Evolutionary conservation across 2,329 filamentous ascomycete genomes (phyloP).

Genomic region (Fusarium sp.): DNA sequence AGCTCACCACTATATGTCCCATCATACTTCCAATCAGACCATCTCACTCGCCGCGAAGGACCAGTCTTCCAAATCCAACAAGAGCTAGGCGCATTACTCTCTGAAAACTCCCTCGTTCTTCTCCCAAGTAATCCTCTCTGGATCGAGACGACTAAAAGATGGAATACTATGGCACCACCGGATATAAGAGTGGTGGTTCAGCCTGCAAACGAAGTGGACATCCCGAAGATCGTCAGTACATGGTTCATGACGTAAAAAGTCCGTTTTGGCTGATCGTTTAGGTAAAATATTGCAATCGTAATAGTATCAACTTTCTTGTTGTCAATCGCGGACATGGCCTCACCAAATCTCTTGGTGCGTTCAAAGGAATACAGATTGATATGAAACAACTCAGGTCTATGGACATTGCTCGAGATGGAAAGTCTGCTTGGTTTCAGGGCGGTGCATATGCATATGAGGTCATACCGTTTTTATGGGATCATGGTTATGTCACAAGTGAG

Average conservation of each 20-base stretch:
- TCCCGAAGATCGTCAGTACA: background rate
- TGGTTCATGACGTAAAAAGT: fast-evolving
- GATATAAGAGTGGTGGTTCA: background rate
- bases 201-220: background rate
- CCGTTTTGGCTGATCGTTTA: background rate
- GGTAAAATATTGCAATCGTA: background rate
- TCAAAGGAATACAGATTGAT: background rate
- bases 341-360: background rate
- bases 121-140: background rate
- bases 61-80: background rate
- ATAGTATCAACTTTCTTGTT: background rate
- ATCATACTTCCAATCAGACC: background rate
- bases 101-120: background rate
- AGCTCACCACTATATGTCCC: background rate
- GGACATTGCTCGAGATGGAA: background rate
- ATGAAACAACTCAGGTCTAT: background rate
- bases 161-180: background rate
- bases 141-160: background rate
- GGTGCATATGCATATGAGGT: background rate
- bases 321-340: background rate
- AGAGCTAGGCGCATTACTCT: background rate
- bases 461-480: background rate
- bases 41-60: background rate
- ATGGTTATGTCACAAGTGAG: background rate
- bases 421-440: background rate